Conservation (phyloP, 768 basidiomycete species). For the Dentipellis fragilis region DNA sequence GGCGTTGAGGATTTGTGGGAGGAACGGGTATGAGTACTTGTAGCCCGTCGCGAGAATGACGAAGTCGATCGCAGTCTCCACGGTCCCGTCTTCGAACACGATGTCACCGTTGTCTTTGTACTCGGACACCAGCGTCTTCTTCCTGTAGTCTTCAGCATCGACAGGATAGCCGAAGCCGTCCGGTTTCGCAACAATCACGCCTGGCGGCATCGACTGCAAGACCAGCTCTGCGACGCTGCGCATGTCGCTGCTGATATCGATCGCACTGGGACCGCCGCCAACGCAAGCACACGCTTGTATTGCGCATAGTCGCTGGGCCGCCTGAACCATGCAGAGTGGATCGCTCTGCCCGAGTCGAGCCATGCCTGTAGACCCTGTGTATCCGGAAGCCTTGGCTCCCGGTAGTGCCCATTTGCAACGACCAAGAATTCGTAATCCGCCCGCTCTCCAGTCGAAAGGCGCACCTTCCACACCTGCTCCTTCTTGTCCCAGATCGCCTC, state of each 20-base stretch:
- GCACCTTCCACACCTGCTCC: conserved; percentile 37
- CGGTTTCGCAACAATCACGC: conserved; percentile 13
- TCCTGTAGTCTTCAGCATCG: conserved; percentile 6
- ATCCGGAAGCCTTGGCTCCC: conserved; percentile 49
- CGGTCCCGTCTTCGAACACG: conserved; percentile 48
- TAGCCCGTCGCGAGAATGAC: conserved; percentile 76
- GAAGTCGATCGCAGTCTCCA: conserved; percentile 44
- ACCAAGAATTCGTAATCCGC: conserved; percentile 52
- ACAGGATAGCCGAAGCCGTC: conserved; percentile 15
- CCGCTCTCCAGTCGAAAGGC: conserved; percentile 25
- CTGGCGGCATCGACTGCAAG: conserved; percentile 42
- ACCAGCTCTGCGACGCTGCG: conserved; percentile 31
- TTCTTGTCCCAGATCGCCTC: conserved; percentile 29
- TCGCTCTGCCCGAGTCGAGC: conserved; percentile 40
- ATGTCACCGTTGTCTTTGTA: conserved; percentile 37
- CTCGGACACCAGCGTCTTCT: conserved; percentile 28
- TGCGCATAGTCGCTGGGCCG: conserved; percentile 28
- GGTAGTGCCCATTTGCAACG: conserved; percentile 71
- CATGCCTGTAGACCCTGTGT: conserved; percentile 52
- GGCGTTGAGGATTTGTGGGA: conserved; percentile 28
- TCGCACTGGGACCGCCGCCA: conserved; percentile 52
- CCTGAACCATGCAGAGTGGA: conserved; percentile 64
- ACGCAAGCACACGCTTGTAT: conserved; percentile 30
- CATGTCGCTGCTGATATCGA: conserved; percentile 58
- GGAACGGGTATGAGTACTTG: conserved; percentile 53